These are phyloP conservation scores for Acanthamoeba sp. DNA, from an alignment of 208 protist genomes.

Conservation along the genomic window DNA sequence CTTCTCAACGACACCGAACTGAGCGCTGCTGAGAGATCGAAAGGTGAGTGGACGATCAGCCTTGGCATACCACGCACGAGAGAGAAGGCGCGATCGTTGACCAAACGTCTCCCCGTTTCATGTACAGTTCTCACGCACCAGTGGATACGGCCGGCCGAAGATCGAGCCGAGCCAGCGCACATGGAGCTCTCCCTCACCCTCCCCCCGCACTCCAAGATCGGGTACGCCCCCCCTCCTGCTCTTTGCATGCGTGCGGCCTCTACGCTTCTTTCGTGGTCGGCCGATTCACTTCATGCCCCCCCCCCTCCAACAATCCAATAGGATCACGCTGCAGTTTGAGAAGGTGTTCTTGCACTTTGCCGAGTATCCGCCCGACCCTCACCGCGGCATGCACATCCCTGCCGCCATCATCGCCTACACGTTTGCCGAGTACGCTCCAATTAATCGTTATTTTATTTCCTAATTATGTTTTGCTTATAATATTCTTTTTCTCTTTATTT, in stretches of 20 bases:
- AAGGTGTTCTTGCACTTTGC: conserved; percentile 70
- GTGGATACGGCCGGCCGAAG: conserved; percentile 66
- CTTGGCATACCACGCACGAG: too few species aligned
- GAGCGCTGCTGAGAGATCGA: neutral
- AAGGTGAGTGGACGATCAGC: neutral
- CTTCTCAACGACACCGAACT: conserved; percentile 47
- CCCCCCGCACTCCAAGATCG: conserved; percentile 36
- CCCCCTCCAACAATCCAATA: neutral
- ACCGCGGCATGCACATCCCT: conserved; percentile 61
- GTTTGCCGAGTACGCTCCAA: neutral
- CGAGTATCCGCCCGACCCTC: conserved; percentile 68
- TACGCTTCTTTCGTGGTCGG: neutral
- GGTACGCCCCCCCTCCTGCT: neutral
- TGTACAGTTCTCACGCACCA: conserved; percentile 21
- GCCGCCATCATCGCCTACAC: conserved; percentile 69
- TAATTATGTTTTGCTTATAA: neutral
- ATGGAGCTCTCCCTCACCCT: conserved; percentile 53
- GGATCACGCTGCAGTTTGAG: conserved; percentile 46
- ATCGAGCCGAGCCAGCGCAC: conserved; percentile 34
- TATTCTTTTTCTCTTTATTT: neutral
- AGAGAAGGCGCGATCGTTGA: neutral
- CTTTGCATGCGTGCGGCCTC: too few species aligned
- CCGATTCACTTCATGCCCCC: neutral
- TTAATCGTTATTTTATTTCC: too few species aligned
- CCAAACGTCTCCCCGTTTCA: too few species aligned